phyloP scores from a whole-genome alignment of 371 early-diverging fungal species.

The Mucor velutinosus region DNA sequence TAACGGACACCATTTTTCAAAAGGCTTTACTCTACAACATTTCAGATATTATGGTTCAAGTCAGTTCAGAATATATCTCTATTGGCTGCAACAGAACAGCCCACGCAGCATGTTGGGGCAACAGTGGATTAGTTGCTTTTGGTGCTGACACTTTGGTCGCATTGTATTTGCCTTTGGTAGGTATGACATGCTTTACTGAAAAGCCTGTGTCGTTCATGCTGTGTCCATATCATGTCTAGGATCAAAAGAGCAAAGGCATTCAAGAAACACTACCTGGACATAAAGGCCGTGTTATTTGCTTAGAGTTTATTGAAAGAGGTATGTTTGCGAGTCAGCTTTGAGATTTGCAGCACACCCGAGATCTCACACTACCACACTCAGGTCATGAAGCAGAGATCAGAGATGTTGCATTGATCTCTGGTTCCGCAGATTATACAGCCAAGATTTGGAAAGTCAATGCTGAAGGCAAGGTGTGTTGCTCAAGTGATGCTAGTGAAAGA shows the following conservation, averaged over 20 bases:
- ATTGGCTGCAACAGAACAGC: slow-evolving; percentile 73
- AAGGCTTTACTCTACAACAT: neutral
- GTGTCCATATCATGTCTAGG: slow-evolving; percentile 30
- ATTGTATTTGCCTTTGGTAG: slow-evolving; percentile 74
- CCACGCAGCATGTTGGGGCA: slow-evolving; percentile 66
- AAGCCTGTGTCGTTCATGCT: no score
- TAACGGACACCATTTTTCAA: neutral
- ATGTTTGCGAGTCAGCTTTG: neutral
- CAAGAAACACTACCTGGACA: slow-evolving; percentile 78
- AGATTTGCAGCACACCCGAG: no score
- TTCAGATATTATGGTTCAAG: slow-evolving; percentile 28
- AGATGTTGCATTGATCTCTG: slow-evolving; percentile 76
- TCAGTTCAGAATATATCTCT: slow-evolving; percentile 62
- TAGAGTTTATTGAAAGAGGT: slow-evolving; percentile 71
- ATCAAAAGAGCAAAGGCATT: slow-evolving; percentile 56
- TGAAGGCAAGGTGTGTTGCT: slow-evolving; percentile 23
- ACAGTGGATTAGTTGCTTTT: slow-evolving; percentile 70
- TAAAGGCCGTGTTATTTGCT: slow-evolving; percentile 78
- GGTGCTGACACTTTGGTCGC: slow-evolving; percentile 77
- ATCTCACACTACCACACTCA: neutral
- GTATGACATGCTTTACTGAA: neutral
- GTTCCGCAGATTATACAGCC: slow-evolving; percentile 80
- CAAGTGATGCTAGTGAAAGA: neutral
- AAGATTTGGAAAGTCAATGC: slow-evolving; percentile 70
- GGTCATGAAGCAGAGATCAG: slow-evolving; percentile 51